Evolutionary conservation across 805 yeast species (phyloP).

Genomic region (Pichia phayaonensis): DNA sequence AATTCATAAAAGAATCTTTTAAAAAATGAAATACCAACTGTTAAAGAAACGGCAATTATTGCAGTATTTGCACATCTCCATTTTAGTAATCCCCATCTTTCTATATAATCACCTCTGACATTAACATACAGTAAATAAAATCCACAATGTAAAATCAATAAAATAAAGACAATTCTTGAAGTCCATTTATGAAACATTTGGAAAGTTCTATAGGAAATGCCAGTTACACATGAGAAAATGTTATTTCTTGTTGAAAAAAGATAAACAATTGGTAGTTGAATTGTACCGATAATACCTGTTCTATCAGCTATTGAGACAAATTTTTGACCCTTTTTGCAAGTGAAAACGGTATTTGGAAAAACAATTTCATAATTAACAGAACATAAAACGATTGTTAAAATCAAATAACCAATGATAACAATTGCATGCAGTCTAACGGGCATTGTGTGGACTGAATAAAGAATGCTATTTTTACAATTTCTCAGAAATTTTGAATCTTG

Average conservation of each 20-base stretch:
- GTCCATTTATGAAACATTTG: constrained; percentile 34
- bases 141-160: constrained; percentile 32
- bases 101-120: constrained; percentile 28
- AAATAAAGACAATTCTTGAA: constrained; percentile 32
- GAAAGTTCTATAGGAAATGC: constrained; percentile 30
- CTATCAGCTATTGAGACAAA: constrained; percentile 35
- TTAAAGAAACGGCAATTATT: constrained; percentile 20
- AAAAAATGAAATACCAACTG: constrained; percentile 27
- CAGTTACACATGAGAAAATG: constrained; percentile 25
- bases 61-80: constrained; percentile 41
- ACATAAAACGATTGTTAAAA: constrained; percentile 22
- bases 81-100: constrained; percentile 31
- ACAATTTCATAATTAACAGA: constrained; percentile 23
- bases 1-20: constrained; percentile 37
- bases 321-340: constrained; percentile 22
- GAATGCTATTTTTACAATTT: constrained; percentile 5
- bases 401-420: constrained; percentile 22
- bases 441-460: constrained; percentile 17
- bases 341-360: constrained; percentile 26
- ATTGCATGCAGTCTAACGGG: constrained; percentile 30
- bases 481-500: background rate
- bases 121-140: constrained; percentile 33
- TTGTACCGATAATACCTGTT: constrained; percentile 37
- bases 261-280: constrained; percentile 30
- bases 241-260: constrained; percentile 32